These are phyloP conservation scores for Lachancea kluyveri DNA, from an alignment of 805 yeast species.

Conservation along the genomic window DNA sequence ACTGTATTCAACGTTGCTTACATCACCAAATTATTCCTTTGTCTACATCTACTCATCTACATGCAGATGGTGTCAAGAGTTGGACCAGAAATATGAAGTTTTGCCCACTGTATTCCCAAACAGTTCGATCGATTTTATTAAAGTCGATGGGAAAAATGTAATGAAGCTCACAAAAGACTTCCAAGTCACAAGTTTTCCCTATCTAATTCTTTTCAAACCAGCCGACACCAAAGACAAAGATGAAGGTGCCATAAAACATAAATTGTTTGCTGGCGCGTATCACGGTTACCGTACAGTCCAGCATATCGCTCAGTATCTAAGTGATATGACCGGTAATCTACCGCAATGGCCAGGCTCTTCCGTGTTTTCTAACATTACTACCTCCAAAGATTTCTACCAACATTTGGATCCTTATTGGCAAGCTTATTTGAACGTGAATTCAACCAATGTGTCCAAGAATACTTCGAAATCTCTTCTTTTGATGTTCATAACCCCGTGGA, in stretches of 20 bases:
- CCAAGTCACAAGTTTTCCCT: constrained; percentile 41
- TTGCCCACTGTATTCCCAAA: constrained; percentile 38
- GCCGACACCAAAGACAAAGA: constrained; percentile 28
- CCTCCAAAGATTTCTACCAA: too few relatives aligned
- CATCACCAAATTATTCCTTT: constrained; percentile 6
- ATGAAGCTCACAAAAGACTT: constrained; percentile 35
- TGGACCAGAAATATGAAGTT: constrained; percentile 41
- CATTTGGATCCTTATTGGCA: too few relatives aligned
- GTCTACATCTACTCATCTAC: constrained; percentile 34
- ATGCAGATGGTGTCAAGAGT: constrained; percentile 41
- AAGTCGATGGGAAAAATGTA: constrained; percentile 31
- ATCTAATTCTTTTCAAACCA: constrained; percentile 39
- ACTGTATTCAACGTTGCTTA: background rate
- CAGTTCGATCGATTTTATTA: constrained; percentile 32
- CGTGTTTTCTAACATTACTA: constrained; percentile 7
- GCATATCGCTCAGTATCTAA: constrained; percentile 28
- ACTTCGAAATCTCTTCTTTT: constrained; percentile 12
- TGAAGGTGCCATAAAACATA: constrained; percentile 1
- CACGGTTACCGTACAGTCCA: constrained; percentile 31
- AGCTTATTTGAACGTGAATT: background rate
- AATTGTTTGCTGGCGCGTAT: constrained; percentile 32
- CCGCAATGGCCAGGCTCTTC: constrained; percentile 28
- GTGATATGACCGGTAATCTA: constrained; percentile 28
- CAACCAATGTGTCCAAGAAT: background rate
- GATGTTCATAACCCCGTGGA: constrained; percentile 35